Evolutionary conservation across 179 eudicot species (phyloP), one percentile per base, ranked within the genome.

Genomic region (Actinidia chinensis): DNA sequence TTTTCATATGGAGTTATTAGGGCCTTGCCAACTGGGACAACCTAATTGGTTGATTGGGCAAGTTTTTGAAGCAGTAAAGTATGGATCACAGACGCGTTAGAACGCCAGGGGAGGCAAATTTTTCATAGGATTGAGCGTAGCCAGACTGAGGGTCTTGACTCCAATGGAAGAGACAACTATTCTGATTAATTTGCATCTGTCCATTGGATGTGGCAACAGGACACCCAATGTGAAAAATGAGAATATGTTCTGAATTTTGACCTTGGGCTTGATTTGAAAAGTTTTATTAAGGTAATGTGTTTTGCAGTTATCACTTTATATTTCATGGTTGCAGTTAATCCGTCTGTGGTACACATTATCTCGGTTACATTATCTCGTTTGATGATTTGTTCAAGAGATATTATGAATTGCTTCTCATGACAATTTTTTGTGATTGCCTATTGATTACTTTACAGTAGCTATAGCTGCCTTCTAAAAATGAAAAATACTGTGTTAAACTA

Each of bases 1-100:
- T n/a, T n/a, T n/a, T n/a, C n/a, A n/a, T n/a, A n/a, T n/a, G n/a
- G n/a, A n/a, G n/a, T n/a, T n/a, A n/a, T n/a, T n/a, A n/a, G n/a
- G n/a, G n/a, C n/a, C n/a, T n/a, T n/a, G n/a, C n/a, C n/a, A n/a
- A n/a, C n/a, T n/a, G n/a, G n/a, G n/a, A n/a, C n/a, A n/a, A n/a
- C n/a, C n/a, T n/a, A n/a, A n/a, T n/a, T n/a, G 82, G 54, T 92
- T 90, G 76, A 79, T 90, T 1, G 76, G 84, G 58, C 18, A 40
- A 33, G 87, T 92, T 13, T 86, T 76, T 28, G 86, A 82, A 59
- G 80, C 84, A 4, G 70, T 92, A 22, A 89, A 86, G 87, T 77
- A 84, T 1, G 92, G 92, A n/a, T 80, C n/a, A n/a, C 90, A 82
- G 87, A 85, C 50, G 94, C 97, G 2, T 70, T 92, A 83, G 97